Percentiles rank a stretch among this genome's conserved stretches.
Evolutionary conservation across 768 basidiomycete genomes (phyloP).

Genomic region (Lactarius tabidus): DNA sequence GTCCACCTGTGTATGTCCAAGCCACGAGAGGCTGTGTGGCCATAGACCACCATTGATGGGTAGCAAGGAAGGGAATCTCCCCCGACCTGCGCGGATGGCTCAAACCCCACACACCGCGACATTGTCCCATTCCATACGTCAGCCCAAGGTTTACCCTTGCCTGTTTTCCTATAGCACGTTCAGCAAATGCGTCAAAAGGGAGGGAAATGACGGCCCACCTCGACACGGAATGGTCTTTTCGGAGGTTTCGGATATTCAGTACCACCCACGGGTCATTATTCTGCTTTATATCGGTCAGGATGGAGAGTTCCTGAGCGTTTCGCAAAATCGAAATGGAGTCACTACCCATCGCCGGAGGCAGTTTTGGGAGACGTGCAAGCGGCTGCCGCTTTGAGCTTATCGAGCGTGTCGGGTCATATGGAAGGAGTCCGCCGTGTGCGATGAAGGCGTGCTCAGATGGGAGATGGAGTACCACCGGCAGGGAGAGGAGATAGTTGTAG

Average conservation of each 20-base stretch:
- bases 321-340: slow-evolving; percentile 37
- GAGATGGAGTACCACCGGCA: slow-evolving; percentile 72
- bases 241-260: slow-evolving; percentile 62
- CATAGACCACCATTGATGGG: slow-evolving; percentile 80
- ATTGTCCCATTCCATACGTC: slow-evolving; percentile 70
- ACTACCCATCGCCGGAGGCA: slow-evolving; percentile 3
- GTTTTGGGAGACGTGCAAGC: slow-evolving; percentile 35
- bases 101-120: slow-evolving; percentile 51
- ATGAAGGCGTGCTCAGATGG: slow-evolving; percentile 73
- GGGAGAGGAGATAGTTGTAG: slow-evolving; percentile 66
- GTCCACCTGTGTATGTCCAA: slow-evolving; percentile 82
- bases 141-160: slow-evolving; percentile 68
- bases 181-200: not conserved
- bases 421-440: slow-evolving; percentile 80
- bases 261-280: slow-evolving; percentile 75
- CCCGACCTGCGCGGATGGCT: slow-evolving; percentile 26
- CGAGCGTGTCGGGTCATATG: slow-evolving; percentile 58
- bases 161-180: slow-evolving; percentile 28
- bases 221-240: slow-evolving; percentile 37
- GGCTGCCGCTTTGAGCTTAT: slow-evolving; percentile 58
- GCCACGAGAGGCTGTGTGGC: slow-evolving; percentile 76
- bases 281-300: slow-evolving; percentile 68
- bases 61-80: slow-evolving; percentile 50
- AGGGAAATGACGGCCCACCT: slow-evolving; percentile 32
- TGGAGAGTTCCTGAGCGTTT: slow-evolving; percentile 57